A percentile compares a stretch with the other conserved stretches of the same genome.
Evolutionary conservation across 1,139 yeast genomes (phyloP).

Genomic region (Kodamaea plutei): DNA sequence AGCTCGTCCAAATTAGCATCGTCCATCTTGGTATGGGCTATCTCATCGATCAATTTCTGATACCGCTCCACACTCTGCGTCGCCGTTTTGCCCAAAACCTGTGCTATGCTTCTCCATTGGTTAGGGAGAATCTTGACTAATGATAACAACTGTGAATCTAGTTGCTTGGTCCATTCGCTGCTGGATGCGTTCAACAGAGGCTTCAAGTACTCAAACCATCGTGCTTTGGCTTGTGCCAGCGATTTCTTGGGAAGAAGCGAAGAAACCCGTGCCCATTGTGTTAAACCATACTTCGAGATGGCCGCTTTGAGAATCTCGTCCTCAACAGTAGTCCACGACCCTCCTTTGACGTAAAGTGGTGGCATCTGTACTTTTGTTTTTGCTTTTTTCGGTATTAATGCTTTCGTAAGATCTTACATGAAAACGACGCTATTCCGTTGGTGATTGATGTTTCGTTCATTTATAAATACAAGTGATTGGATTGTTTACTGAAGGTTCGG

Average conservation of each 20-base stretch:
- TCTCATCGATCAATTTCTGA: slow-evolving; percentile 64
- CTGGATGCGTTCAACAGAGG: slow-evolving; percentile 50
- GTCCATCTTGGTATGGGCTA: slow-evolving; percentile 22
- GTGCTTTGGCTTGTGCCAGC: slow-evolving; percentile 86
- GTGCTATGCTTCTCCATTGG: slow-evolving; percentile 91
- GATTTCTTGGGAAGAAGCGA: slow-evolving; percentile 80
- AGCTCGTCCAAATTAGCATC: slow-evolving; percentile 23
- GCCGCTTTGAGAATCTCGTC: slow-evolving; percentile 90
- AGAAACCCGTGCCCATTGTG: slow-evolving; percentile 93
- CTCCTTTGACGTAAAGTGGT: slow-evolving; percentile 79
- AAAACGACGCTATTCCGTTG: too few species aligned
- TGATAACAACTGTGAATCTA: slow-evolving; percentile 68
- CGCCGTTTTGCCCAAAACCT: slow-evolving; percentile 78
- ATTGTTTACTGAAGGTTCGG: too few species aligned
- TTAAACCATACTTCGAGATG: slow-evolving; percentile 85
- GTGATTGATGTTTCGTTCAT: too few species aligned
- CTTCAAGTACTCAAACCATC: slow-evolving; percentile 89
- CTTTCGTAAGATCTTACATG: too few species aligned
- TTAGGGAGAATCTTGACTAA: slow-evolving; percentile 76
- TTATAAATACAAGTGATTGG: too few species aligned
- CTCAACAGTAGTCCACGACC: slow-evolving; percentile 87
- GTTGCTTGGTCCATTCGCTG: slow-evolving; percentile 71
- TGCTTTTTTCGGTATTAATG: too few species aligned
- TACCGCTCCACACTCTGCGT: slow-evolving; percentile 87
- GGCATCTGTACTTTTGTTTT: slow-evolving; percentile 11